Conservation (phyloP, 2,329 filamentous ascomycete genomes). For the Rhynchosporium secalis region DNA sequence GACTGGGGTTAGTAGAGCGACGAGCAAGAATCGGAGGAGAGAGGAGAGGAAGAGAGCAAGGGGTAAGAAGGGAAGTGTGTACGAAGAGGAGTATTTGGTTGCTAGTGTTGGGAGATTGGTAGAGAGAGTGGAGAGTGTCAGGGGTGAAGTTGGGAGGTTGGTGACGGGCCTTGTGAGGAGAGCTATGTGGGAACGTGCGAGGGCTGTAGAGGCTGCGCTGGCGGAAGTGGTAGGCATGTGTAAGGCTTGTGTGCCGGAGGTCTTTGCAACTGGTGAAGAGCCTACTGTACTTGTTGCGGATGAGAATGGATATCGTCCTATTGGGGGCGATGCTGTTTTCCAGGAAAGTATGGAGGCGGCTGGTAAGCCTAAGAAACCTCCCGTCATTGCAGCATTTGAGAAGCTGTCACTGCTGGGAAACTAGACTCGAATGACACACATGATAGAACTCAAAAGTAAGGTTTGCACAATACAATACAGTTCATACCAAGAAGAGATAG, state of each 20-base stretch:
- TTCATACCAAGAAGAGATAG: constrained; percentile 26
- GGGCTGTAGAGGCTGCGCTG: constrained; percentile 73
- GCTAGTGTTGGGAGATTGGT: constrained; percentile 82
- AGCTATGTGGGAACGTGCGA: constrained; percentile 83
- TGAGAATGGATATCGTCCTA: constrained; percentile 36
- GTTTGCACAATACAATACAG: constrained; percentile 13
- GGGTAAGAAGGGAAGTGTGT: constrained; percentile 94
- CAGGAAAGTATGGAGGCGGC: constrained; percentile 38
- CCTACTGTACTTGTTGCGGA: constrained; percentile 23
- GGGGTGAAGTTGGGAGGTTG: constrained; percentile 71
- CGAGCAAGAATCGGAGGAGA: constrained; percentile 80
- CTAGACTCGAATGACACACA: constrained; percentile 18
- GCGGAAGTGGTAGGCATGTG: constrained; percentile 73
- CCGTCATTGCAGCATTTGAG: constrained; percentile 44
- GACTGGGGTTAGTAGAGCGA: constrained; percentile 74
- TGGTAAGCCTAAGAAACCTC: constrained; percentile 36
- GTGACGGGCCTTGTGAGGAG: constrained; percentile 76
- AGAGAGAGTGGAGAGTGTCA: constrained; percentile 73
- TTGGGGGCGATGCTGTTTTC: constrained; percentile 40
- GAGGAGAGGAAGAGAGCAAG: constrained; percentile 95
- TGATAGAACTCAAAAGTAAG: neutral
- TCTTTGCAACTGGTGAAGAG: constrained; percentile 54
- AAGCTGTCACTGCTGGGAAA: constrained; percentile 44
- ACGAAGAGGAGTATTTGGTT: constrained; percentile 96
- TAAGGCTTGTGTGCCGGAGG: constrained; percentile 64